These are phyloP conservation scores for Stipa capillata DNA, from an alignment of 176 grass and related monocot genomes.

Conservation along the genomic window DNA sequence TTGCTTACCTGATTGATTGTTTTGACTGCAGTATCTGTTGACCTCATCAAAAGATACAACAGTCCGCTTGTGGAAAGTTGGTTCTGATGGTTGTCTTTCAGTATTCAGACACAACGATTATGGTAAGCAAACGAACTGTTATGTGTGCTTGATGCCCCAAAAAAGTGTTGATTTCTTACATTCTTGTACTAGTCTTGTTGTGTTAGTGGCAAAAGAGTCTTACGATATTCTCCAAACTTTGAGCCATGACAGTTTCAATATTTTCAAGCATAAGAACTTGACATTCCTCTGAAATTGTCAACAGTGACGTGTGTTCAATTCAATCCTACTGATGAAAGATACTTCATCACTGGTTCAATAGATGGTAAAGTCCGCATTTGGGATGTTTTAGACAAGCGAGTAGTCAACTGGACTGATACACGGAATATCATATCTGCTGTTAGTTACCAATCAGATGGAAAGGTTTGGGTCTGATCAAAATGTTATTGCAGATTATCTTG, in stretches of 20 bases:
- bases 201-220: neutral
- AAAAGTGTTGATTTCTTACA: neutral
- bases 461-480: conserved; percentile 39
- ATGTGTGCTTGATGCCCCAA: neutral
- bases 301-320: conserved; percentile 91
- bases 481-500: neutral
- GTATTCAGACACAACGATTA: conserved; percentile 80
- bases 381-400: conserved; percentile 63
- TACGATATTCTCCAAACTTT: neutral
- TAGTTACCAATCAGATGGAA: conserved; percentile 70
- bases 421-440: conserved; percentile 78
- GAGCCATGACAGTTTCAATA: neutral
- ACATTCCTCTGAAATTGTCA: conserved; percentile 13
- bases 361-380: conserved; percentile 91
- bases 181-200: neutral
- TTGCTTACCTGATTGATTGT: conserved; percentile 9
- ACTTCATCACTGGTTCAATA: conserved; percentile 89
- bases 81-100: conserved; percentile 54
- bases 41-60: conserved; percentile 94
- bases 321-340: conserved; percentile 62
- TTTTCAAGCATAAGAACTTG: neutral
- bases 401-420: conserved; percentile 79
- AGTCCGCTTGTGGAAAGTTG: conserved; percentile 87
- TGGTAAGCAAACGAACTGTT: conserved; percentile 36
- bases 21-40: conserved; percentile 69